Evolutionary conservation across 768 basidiomycete species (phyloP), one percentile per base, ranked within the genome.

Genomic region (Rhodotorula sphaerocarpa): DNA sequence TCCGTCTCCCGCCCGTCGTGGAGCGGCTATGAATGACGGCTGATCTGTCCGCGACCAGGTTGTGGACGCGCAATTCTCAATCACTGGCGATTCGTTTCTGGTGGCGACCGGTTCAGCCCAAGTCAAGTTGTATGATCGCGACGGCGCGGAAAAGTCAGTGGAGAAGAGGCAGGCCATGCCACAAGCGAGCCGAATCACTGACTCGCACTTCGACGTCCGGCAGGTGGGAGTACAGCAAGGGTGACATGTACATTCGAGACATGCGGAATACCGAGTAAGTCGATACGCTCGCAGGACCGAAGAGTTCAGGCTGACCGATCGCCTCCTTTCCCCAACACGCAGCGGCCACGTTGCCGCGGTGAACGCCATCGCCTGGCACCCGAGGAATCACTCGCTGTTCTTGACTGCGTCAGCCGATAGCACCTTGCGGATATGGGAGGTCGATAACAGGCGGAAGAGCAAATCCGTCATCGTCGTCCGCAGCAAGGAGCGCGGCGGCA

Each of bases 241-340:
- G 95, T 39, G 95, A 99, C 77, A 89, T 88, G 63, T 99, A 97
- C 75, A 88, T 99, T 70, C 86, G 95, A 59, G 95, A 99, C 77
- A 92, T 99, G 88, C 90, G 90, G 76, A 86, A 97, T 73, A 99
- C 95, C n/a, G 81, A 86, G 93, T 93, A 71, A 69, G 90, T 79
- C 52, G 23, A 16, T 9, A 39, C 36, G n/a, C n/a, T n/a, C n/a
- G n/a, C n/a, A 39, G 10, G 36, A 16, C 36, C 16, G 36, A 16
- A 9, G 36, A 39, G 16, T 44, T 43, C 50, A 23, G 10, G 15
- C 33, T 36, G 33, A 27, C 23, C 41, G 14, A 20, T 42, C 39
- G 15, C 31, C 41, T 42, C 21, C 23, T 7, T 7, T 36, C 10
- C 12, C 34, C 16, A 28, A 4, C 31, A 11, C 61, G n/a, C 67